phyloP scores from a whole-genome alignment of 2,329 filamentous ascomycete genomes.

The Thermoascus crustaceus region DNA sequence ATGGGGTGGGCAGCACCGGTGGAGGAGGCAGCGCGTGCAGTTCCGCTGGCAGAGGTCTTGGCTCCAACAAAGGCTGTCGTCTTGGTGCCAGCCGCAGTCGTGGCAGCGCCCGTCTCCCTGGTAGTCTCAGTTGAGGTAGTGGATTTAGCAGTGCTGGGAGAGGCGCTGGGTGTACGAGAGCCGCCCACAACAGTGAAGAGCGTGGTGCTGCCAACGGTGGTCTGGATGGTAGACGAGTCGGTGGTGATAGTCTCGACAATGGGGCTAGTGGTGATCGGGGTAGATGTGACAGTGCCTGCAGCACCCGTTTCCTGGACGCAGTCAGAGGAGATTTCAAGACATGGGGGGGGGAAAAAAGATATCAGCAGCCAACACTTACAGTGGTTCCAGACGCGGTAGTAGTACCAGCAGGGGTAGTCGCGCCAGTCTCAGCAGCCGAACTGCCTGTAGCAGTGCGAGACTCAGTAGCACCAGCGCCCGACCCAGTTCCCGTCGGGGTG shows the following conservation, averaged over 20 bases:
- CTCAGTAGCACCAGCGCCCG: slow-evolving; percentile 9
- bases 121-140: too few relatives aligned
- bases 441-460: slow-evolving; percentile 3
- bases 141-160: too few relatives aligned
- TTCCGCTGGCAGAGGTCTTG: slow-evolving; percentile 5
- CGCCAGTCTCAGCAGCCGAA: slow-evolving; percentile 6
- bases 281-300: slow-evolving; percentile 4
- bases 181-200: slow-evolving; percentile 12
- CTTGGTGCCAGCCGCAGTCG: too few relatives aligned
- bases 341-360: too few relatives aligned
- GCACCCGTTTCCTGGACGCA: slow-evolving; percentile 3
- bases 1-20: slow-evolving; percentile 21
- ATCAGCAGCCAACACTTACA: too few relatives aligned
- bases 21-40: slow-evolving; percentile 11
- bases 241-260: slow-evolving; percentile 10
- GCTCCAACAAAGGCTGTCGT: too few relatives aligned
- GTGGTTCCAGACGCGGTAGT: slow-evolving; percentile 6
- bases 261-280: slow-evolving; percentile 4
- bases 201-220: slow-evolving; percentile 18
- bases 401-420: slow-evolving; percentile 3
- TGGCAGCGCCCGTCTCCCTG: too few relatives aligned
- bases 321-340: too few relatives aligned
- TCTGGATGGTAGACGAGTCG: slow-evolving; percentile 9
- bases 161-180: too few relatives aligned
- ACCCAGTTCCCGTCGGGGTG: too few relatives aligned